A percentile compares a stretch with the other conserved stretches of the same genome.
These are phyloP conservation scores for Paraphaeosphaeria sporulosa DNA, from an alignment of 2,329 filamentous ascomycete species.

Conservation along the genomic window DNA sequence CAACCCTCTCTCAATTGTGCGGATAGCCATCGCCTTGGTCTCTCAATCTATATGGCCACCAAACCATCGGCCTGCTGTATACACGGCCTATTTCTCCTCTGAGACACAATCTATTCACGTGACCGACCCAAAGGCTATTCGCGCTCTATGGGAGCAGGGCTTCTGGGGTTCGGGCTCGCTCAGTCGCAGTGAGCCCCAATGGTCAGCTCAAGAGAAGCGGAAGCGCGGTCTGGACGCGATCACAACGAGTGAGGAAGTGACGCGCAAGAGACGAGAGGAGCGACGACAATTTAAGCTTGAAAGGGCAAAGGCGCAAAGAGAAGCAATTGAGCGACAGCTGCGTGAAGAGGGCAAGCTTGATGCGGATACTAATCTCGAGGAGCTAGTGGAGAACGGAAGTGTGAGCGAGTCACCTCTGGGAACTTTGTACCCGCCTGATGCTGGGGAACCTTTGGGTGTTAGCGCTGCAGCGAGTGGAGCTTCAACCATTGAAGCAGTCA, in stretches of 20 bases:
- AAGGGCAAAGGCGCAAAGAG: slow-evolving; percentile 84
- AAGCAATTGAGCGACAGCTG: slow-evolving; percentile 78
- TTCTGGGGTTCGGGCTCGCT: slow-evolving; percentile 96
- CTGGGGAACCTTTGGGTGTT: slow-evolving; percentile 17
- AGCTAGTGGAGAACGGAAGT: slow-evolving; percentile 36
- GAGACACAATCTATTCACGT: slow-evolving; percentile 85
- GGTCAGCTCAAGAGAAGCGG: slow-evolving; percentile 83
- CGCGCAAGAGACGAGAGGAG: slow-evolving; percentile 77
- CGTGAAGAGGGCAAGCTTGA: slow-evolving; percentile 59
- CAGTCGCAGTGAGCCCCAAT: slow-evolving; percentile 93
- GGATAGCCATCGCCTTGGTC: slow-evolving; percentile 79
- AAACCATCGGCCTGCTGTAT: slow-evolving; percentile 69
- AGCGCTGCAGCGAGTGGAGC: slow-evolving; percentile 17
- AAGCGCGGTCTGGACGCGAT: slow-evolving; percentile 69
- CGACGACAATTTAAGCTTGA: slow-evolving; percentile 88
- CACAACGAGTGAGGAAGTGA: slow-evolving; percentile 83
- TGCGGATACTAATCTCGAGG: slow-evolving; percentile 34
- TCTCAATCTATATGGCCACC: slow-evolving; percentile 73
- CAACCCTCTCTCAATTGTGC: slow-evolving; percentile 87
- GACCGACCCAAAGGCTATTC: slow-evolving; percentile 75
- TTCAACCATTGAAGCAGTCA: slow-evolving; percentile 23
- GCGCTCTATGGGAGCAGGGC: slow-evolving; percentile 91
- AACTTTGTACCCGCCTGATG: slow-evolving; percentile 25
- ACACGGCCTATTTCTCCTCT: slow-evolving; percentile 80
- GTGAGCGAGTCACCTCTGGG: slow-evolving; percentile 30